These are phyloP conservation scores for Cordyceps pruinosa DNA, from an alignment of 2,329 filamentous ascomycete species.

Conservation along the genomic window DNA sequence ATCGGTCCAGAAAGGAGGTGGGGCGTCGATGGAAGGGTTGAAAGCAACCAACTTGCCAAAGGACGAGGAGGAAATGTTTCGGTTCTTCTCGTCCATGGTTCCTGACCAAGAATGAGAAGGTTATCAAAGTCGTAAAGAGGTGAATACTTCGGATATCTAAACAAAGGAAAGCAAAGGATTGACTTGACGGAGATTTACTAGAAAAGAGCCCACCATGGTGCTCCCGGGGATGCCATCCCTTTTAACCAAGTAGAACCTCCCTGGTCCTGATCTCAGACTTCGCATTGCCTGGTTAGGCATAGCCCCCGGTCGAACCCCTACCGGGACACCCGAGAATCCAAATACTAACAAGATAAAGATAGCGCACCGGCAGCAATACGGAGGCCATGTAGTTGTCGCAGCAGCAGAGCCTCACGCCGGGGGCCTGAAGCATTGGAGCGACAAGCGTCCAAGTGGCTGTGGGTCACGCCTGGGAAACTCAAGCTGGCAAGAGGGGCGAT, in stretches of 20 bases:
- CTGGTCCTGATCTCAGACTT: slow-evolving; percentile 2
- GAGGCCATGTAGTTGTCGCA: not conserved
- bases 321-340: not conserved
- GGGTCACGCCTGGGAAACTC: not conserved
- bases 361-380: not conserved
- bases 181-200: not conserved
- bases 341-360: not conserved
- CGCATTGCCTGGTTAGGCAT: not conserved
- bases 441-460: not conserved
- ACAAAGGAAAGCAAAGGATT: not conserved
- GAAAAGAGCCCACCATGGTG: not conserved
- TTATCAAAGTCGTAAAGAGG: not conserved
- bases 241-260: not conserved
- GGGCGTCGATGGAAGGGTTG: not conserved
- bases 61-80: not conserved
- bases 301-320: not conserved
- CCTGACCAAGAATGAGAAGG: not conserved
- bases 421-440: not conserved
- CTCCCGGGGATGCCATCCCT: not conserved
- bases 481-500: not conserved
- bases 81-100: slow-evolving; percentile 7
- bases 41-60: not conserved
- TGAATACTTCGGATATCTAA: not conserved
- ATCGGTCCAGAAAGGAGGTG: not conserved
- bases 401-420: not conserved